Evolutionary conservation across 495 filamentous ascomycete genomes (phyloP).

Genomic region (Pseudotulostoma volvatum): DNA sequence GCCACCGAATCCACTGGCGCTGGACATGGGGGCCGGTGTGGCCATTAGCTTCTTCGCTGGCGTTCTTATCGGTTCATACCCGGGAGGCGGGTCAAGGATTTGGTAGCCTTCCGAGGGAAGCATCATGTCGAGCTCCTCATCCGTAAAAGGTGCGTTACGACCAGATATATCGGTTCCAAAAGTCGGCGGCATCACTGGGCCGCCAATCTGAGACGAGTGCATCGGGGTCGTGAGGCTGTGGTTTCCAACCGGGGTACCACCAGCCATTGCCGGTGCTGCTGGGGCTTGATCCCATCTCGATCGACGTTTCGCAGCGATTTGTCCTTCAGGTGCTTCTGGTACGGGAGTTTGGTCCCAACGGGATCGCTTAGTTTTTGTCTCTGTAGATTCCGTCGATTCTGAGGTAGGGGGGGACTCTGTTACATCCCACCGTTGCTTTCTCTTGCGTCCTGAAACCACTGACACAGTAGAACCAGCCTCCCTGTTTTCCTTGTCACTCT

Average conservation of each 20-base stretch:
- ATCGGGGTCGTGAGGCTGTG: constrained; percentile 72
- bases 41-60: constrained; percentile 61
- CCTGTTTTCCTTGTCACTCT: constrained; percentile 50
- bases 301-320: constrained; percentile 42
- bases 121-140: constrained; percentile 88
- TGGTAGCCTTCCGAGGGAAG: constrained; percentile 87
- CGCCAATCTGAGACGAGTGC: constrained; percentile 56
- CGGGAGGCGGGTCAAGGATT: constrained; percentile 80
- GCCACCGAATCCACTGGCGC: constrained; percentile 50
- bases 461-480: constrained; percentile 52
- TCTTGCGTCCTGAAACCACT: constrained; percentile 50
- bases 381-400: constrained; percentile 29
- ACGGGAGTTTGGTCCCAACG: constrained; percentile 82
- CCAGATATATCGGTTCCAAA: constrained; percentile 74
- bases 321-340: constrained; percentile 35
- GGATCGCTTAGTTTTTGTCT: constrained; percentile 56
- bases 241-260: constrained; percentile 71
- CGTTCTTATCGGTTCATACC: constrained; percentile 72
- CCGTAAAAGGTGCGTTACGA: constrained; percentile 64
- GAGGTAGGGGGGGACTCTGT: constrained; percentile 26
- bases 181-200: constrained; percentile 35
- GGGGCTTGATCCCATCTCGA: constrained; percentile 88
- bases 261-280: constrained; percentile 32
- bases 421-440: constrained; percentile 91
- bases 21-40: constrained; percentile 51